Conservation (phyloP, 2,329 filamentous ascomycete species). For the Clonostachys chloroleuca region DNA sequence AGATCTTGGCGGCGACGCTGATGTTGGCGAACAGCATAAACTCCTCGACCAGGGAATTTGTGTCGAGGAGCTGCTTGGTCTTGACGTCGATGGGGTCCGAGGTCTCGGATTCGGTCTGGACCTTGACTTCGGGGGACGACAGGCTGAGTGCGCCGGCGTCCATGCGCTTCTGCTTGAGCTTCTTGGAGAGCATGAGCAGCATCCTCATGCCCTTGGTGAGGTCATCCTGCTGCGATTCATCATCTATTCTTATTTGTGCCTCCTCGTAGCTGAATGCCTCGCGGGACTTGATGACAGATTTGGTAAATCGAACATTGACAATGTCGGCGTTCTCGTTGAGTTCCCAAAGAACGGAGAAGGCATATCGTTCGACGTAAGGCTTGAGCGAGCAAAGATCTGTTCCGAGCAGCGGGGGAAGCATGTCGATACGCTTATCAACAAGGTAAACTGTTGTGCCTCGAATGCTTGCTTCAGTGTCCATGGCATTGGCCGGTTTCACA, state of each 20-base stretch:
- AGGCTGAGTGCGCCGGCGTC: slow-evolving; percentile 92
- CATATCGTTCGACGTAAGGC: slow-evolving; percentile 92
- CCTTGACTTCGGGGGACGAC: slow-evolving; percentile 95
- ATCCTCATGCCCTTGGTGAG: slow-evolving; percentile 86
- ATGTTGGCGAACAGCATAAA: slow-evolving; percentile 99
- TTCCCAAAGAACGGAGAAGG: slow-evolving; percentile 87
- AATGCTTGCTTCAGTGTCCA: slow-evolving; percentile 93
- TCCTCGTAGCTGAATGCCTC: slow-evolving; percentile 98
- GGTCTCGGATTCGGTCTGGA: slow-evolving; percentile 92
- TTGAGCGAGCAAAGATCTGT: slow-evolving; percentile 96
- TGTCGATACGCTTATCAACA: slow-evolving; percentile 98
- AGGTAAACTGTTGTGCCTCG: slow-evolving; percentile 96
- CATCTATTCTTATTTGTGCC: slow-evolving; percentile 91
- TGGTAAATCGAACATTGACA: slow-evolving; percentile 82
- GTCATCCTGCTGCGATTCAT: slow-evolving; percentile 80
- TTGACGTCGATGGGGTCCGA: slow-evolving; percentile 95
- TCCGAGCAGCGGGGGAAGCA: slow-evolving; percentile 93
- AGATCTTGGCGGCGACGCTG: slow-evolving; percentile 85
- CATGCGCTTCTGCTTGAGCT: slow-evolving; percentile 91
- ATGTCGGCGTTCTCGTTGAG: slow-evolving; percentile 81
- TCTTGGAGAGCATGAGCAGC: slow-evolving; percentile 84
- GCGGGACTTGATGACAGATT: slow-evolving; percentile 94
- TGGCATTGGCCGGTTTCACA: slow-evolving; percentile 92
- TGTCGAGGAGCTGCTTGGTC: slow-evolving; percentile 89
- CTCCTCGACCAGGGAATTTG: slow-evolving; percentile 96